Evolutionary conservation across 805 yeast species (phyloP).

Genomic region (Lachancea waltii): DNA sequence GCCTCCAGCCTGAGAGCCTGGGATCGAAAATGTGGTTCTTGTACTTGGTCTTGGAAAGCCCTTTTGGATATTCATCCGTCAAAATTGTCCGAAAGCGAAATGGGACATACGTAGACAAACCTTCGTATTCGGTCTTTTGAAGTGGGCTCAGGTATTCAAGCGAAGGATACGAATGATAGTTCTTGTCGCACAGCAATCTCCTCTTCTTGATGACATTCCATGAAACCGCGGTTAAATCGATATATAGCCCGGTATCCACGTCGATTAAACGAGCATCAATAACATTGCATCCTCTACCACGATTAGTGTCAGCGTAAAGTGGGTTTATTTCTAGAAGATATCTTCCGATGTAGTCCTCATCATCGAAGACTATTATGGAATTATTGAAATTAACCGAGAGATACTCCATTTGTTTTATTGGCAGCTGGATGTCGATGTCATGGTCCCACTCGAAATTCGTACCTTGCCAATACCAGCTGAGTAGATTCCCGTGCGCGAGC

Average conservation of each 20-base stretch:
- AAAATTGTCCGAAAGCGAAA: constrained; percentile 5
- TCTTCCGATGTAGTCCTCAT: constrained; percentile 28
- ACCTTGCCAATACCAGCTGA: constrained; percentile 56
- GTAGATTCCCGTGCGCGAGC: constrained; percentile 33
- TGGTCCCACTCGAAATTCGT: constrained; percentile 28
- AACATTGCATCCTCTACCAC: constrained; percentile 29
- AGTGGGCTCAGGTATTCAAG: constrained; percentile 9
- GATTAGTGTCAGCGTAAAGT: constrained; percentile 34
- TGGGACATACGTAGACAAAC: constrained; percentile 8
- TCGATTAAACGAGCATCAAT: constrained; percentile 58
- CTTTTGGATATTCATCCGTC: constrained; percentile 9
- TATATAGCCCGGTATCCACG: constrained; percentile 49
- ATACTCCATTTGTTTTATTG: constrained; percentile 36
- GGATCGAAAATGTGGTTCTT: constrained; percentile 5
- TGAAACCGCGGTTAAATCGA: constrained; percentile 51
- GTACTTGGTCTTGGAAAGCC: constrained; percentile 3
- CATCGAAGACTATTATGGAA: constrained; percentile 28
- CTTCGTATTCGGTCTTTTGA: constrained; percentile 10
- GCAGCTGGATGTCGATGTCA: constrained; percentile 47
- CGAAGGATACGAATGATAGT: constrained; percentile 7
- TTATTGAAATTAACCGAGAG: constrained; percentile 41
- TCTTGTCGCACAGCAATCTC: constrained; percentile 2
- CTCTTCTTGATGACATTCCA: too few species aligned
- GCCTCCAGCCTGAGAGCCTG: not conserved
- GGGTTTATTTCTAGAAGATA: constrained; percentile 42